Percentiles rank a stretch among this genome's conserved stretches.
Conservation (phyloP, 192 early-diverging fungal species). For the Umbelopsis ramanniana region DNA sequence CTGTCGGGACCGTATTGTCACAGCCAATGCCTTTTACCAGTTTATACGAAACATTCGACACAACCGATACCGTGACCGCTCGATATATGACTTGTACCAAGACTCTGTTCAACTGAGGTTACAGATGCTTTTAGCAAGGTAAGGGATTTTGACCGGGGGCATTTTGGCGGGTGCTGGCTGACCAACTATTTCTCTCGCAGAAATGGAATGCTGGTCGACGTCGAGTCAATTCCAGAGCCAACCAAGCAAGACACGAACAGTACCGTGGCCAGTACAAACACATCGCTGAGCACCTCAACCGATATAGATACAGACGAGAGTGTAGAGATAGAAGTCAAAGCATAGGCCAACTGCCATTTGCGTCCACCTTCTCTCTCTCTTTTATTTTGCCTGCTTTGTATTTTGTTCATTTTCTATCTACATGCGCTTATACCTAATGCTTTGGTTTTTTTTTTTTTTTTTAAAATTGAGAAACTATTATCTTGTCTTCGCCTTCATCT, state of each 20-base stretch:
- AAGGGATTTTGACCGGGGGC: background rate
- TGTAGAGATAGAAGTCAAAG: background rate
- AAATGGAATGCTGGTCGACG: conserved; percentile 5
- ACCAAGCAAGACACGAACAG: background rate
- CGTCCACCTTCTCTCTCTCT: too few relatives aligned
- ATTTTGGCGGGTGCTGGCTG: background rate
- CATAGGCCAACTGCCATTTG: too few relatives aligned
- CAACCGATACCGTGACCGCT: conserved; percentile 75
- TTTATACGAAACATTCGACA: conserved; percentile 87
- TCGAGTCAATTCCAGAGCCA: background rate
- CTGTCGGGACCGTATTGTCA: conserved; percentile 89
- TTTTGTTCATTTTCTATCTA: background rate
- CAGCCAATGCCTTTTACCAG: conserved; percentile 89
- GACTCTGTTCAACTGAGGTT: conserved; percentile 82
- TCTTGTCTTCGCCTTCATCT: background rate
- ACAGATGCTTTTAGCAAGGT: conserved; percentile 74
- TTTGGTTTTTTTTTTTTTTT: background rate
- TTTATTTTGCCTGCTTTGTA: background rate
- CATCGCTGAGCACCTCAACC: background rate
- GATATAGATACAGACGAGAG: conserved; percentile 19
- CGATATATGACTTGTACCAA: conserved; percentile 79
- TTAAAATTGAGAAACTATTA: background rate
- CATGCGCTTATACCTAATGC: conserved; percentile 1
- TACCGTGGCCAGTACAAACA: background rate
- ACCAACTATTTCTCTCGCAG: background rate